Evolutionary conservation across 768 basidiomycete genomes (phyloP), one percentile per base, ranked within the genome.

Genomic region (Xerocomellus dryophilus): DNA sequence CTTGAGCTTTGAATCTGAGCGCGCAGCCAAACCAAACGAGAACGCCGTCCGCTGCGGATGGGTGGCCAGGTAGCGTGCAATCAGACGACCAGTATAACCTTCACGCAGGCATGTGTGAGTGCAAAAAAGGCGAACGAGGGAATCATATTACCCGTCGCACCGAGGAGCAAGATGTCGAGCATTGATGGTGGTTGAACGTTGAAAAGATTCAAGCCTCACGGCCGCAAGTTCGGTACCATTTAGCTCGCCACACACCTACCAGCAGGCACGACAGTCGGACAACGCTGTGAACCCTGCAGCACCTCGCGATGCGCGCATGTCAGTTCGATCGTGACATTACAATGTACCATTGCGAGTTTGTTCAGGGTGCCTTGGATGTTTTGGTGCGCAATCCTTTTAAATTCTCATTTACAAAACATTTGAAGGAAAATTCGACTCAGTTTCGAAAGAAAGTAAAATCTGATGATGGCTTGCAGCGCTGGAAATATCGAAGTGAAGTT

Each of bases 71-170:
- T 93, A 91, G 38, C 78, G 73, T 9, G 81, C 73, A 29, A 88
- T 81, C 47, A 90, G 79, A 25, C 79, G 75, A 3, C 91, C 93
- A 2, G 87, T 87, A 66, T 79, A 86, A 17, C 88, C 88, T 76
- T 46, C 43, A 54, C 27, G 36, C 38, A 29, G 51, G 29, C 39
- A 43, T 35, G n/a, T 18, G 44, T 68, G 36, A 63, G 55, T 47
- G 40, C 39, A 25, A 50, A 18, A 56, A 45, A 25, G 39, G 41
- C 47, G n/a, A 20, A 49, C 11, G 21, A 57, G 20, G 41, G 15
- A 44, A 39, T 17, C 29, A 34, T 44, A 56, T 68, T 59, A 79
- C 77, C 71, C 21, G 88, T 88, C 8, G 88, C 89, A 5, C 89
- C 90, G 34, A 88, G 76, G 41, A 92, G 71, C 41, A 90, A 73